Base-by-base conservation (phyloP, 305 asterid genomes). In the Solanum chacoense region DNA sequence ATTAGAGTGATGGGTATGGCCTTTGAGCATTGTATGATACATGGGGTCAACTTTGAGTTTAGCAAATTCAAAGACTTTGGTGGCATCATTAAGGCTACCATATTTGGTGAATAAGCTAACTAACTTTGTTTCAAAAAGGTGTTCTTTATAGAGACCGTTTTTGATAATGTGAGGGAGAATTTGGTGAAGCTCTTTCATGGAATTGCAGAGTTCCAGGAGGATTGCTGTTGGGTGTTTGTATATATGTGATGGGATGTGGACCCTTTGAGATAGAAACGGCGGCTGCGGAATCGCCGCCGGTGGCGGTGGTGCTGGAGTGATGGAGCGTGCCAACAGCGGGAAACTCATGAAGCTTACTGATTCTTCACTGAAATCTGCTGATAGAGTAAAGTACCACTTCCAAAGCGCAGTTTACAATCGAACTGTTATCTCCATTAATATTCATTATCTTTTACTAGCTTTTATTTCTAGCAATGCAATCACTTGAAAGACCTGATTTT, bases 211-310 rank as follows among this genome's bases (percentile, higher is more conserved):
- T 91, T 96, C 98, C 29, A 97, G 94, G 86, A 95, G 97, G 86
- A 93, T 93, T 3, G 98, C 96, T 18, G 95, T 90, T 31, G 98
- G 99, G 91, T 95, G 98, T 34, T 84, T 95, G 95, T 95, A 95
- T 13, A 95, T 85, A 84, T 94, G 96, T 16, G 92, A 75, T 55
- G 97, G 98, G 85, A 96, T 97, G 94, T 93, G 88, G 85, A 90
- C 79, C 78, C 91, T 89, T 26, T 95, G 90, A 20, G 88, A 90
- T 42, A 91, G 88, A 34, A 92, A 90, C 11, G 94, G 89, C 37
- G 90, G 89, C n/a, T 35, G 90, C 1, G 92, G 90, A 14, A 94
- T 84, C 71, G 89, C 86, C 85, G 95, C 69, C 81, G 90, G 90
- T 50, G 92, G 92, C 74, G 40, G 20, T 45, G 73, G 20, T 28